Percentiles rank a stretch among this genome's conserved stretches.
Conservation (phyloP, 768 basidiomycete genomes). For the Mrakia gelida region DNA sequence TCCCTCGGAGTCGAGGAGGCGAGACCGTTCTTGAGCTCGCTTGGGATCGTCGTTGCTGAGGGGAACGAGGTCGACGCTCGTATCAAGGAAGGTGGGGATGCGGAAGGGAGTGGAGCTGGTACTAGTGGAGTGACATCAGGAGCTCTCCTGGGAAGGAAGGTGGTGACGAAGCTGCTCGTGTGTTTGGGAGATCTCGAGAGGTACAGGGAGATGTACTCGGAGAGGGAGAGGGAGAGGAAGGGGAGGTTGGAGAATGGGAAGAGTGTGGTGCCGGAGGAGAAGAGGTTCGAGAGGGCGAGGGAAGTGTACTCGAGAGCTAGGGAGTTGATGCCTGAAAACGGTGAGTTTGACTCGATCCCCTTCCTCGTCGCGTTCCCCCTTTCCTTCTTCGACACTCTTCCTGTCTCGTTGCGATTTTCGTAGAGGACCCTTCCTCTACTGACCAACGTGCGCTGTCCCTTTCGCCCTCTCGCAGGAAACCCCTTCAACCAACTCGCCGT, state of each 20-base stretch:
- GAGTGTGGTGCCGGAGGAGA: not conserved
- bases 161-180: conserved; percentile 45
- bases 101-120: not conserved
- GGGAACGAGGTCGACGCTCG: conserved; percentile 27
- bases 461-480: conserved; percentile 50
- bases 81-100: not conserved
- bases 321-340: conserved; percentile 75
- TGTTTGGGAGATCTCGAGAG: conserved; percentile 92
- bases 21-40: conserved; percentile 54
- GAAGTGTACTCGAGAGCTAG: conserved; percentile 83
- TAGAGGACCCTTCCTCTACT: not conserved
- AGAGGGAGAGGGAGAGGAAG: conserved; percentile 50
- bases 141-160: conserved; percentile 7
- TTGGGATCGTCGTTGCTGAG: conserved; percentile 50
- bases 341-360: conserved; percentile 43
- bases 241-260: conserved; percentile 19
- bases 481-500: conserved; percentile 95
- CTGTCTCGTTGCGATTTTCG: too few relatives aligned
- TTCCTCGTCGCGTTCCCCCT: not conserved
- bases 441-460: not conserved
- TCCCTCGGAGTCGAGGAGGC: conserved; percentile 68
- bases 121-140: not conserved
- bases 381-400: too few relatives aligned
- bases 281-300: conserved; percentile 61
- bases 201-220: conserved; percentile 86